Percentiles rank a stretch among this genome's conserved stretches.
These are phyloP conservation scores for Symbiodinium natans DNA, from an alignment of 73 alveolate genomes.

Conservation along the genomic window DNA sequence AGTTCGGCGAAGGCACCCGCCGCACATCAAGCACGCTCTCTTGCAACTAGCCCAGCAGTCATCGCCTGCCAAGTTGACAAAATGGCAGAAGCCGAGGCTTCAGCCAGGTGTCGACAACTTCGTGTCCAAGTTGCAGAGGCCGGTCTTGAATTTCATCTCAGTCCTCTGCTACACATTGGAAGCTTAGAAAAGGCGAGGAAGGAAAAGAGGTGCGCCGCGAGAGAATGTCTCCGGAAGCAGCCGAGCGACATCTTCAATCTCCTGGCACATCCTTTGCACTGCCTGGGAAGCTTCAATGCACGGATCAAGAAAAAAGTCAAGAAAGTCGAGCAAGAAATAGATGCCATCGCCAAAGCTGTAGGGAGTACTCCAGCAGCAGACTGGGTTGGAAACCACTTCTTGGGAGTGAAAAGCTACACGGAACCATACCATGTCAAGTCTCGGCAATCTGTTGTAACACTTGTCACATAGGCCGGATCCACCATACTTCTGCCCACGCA, in stretches of 20 bases:
- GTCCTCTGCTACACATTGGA: neutral
- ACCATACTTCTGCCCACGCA: conserved; percentile 19
- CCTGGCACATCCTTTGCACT: conserved; percentile 71
- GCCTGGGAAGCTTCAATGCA: conserved; percentile 14
- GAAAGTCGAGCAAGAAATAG: no score
- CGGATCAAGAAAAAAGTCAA: no score
- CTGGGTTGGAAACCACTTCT: no score
- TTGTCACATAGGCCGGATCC: conserved; percentile 49
- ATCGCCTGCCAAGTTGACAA: neutral
- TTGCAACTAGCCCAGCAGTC: conserved; percentile 36
- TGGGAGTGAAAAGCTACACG: no score
- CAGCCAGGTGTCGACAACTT: no score
- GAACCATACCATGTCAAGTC: neutral
- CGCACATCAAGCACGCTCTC: conserved; percentile 21
- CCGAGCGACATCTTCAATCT: conserved; percentile 25
- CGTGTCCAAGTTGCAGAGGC: conserved; percentile 36
- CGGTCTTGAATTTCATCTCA: conserved; percentile 66
- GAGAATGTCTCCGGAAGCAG: neutral
- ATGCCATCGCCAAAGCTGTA: no score
- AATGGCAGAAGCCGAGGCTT: no score
- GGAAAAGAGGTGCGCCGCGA: no score
- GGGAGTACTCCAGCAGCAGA: no score
- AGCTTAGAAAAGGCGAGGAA: no score
- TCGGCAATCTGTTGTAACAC: conserved; percentile 56
- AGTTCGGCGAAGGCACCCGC: neutral